Percentiles rank a stretch among this genome's conserved stretches.
Conservation (phyloP, 2,329 filamentous ascomycete species). For the Aphanocladium album region DNA sequence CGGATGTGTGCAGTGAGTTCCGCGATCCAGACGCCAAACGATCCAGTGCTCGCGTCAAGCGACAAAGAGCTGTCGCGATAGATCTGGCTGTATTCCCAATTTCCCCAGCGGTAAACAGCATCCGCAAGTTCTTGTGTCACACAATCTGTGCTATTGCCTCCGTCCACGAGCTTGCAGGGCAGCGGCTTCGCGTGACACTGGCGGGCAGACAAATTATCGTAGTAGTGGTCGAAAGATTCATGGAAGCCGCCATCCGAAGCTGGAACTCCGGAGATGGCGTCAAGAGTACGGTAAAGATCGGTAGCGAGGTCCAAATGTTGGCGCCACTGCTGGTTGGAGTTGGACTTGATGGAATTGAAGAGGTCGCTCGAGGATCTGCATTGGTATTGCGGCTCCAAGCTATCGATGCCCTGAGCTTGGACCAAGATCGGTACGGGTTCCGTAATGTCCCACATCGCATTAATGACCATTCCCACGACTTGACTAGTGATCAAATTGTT, state of each 20-base stretch:
- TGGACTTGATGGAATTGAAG: slow-evolving; percentile 40
- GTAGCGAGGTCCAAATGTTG: slow-evolving; percentile 55
- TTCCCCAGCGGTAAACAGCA: slow-evolving; percentile 67
- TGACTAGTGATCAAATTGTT: slow-evolving; percentile 80
- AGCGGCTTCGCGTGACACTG: slow-evolving; percentile 71
- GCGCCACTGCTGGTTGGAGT: slow-evolving; percentile 50
- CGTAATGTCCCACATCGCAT: slow-evolving; percentile 58
- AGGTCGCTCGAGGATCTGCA: slow-evolving; percentile 49
- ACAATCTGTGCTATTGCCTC: slow-evolving; percentile 48
- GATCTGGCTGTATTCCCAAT: slow-evolving; percentile 77
- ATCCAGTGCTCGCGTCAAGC: slow-evolving; percentile 55
- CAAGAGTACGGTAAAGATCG: slow-evolving; percentile 54
- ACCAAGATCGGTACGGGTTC: slow-evolving; percentile 42
- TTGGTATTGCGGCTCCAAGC: slow-evolving; percentile 66
- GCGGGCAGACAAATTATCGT: slow-evolving; percentile 73
- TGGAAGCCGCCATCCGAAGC: slow-evolving; percentile 58
- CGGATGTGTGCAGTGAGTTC: slow-evolving; percentile 66
- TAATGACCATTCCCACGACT: slow-evolving; percentile 69
- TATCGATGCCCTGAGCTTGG: slow-evolving; percentile 58
- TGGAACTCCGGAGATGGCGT: slow-evolving; percentile 62
- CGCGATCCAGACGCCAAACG: slow-evolving; percentile 68
- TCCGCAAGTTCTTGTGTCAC: slow-evolving; percentile 59
- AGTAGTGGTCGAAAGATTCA: slow-evolving; percentile 73
- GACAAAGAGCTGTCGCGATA: slow-evolving; percentile 63
- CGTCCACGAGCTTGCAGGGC: slow-evolving; percentile 55